These are phyloP conservation scores for Coniosporium tulheliwenetii DNA, from an alignment of 2,329 filamentous ascomycete genomes.

Conservation along the genomic window DNA sequence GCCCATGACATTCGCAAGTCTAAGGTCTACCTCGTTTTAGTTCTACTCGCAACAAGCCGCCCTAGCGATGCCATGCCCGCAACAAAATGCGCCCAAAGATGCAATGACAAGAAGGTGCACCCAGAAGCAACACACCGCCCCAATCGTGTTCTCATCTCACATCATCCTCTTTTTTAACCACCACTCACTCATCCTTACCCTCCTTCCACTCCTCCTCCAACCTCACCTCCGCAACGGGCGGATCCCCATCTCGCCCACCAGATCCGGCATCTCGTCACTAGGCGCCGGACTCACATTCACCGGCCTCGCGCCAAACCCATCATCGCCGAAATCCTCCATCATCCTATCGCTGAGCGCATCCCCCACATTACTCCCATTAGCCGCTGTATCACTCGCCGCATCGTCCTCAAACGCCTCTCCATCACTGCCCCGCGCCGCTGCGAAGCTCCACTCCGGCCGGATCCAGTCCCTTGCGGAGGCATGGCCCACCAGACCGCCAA, in stretches of 20 bases:
- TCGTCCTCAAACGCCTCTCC: background rate
- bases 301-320: slow-evolving; percentile 1
- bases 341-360: slow-evolving; percentile 9
- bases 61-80: no score
- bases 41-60: no score
- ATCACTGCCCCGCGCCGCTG: no score
- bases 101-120: no score
- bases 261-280: background rate
- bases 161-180: no score
- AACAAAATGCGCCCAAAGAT: no score
- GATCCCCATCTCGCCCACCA: slow-evolving; percentile 3
- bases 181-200: background rate
- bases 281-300: slow-evolving; percentile 1
- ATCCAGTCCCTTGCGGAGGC: background rate
- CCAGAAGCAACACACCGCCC: no score
- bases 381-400: slow-evolving; percentile 9
- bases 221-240: slow-evolving; percentile 5
- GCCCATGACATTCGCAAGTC: no score
- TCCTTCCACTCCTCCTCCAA: slow-evolving; percentile 3
- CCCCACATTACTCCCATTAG: slow-evolving; percentile 8
- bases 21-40: no score
- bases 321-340: slow-evolving; percentile 15
- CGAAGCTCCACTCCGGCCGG: background rate
- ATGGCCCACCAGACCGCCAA: background rate
- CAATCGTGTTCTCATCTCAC: no score